Evolutionary conservation across 352 stramenopile species (phyloP), one percentile per base, ranked within the genome.

Genomic region (Globisporangium sylvaticum): DNA sequence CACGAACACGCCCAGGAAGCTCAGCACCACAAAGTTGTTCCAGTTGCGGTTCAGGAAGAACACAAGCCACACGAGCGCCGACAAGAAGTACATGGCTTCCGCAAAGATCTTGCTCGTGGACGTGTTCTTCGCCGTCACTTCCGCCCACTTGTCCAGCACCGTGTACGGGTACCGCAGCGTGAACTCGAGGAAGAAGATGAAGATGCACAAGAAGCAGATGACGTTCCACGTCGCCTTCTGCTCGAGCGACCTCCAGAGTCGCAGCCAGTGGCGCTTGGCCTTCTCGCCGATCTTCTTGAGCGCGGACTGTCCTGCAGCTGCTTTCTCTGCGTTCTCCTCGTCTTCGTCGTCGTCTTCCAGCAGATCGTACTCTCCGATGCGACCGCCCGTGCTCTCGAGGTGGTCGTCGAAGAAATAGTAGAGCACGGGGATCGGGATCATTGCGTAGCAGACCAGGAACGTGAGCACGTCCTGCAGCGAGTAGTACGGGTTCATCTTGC

Each of bases 111-210:
- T 71, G 50, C 64, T 70, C 7, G 48, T 68, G 4, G 78, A 79
- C 34, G 58, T 69, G 25, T 65, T 67, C 50, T 75, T 75, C 8
- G 65, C 44, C n/a, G 72, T 80, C 63, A 83, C 75, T 1, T 59
- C 63, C 25, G 66, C 79, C 78, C 78, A 85, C 57, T 77, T 64
- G 50, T 81, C 71, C 2, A 85, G 66, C 27, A 77, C 62, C 2
- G 39, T 68, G 4, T 72, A 75, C 25, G 78, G 71, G 48, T 85
- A 85, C 31, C 66, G 73, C 10, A 85, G 58, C 18, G 78, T 79
- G 53, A 85, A 85, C 52, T 85, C 78, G 24, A 59, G 76, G 57
- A 85, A 78, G 65, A 85, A 77, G 34, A 85, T 67, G 53, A 80
- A 85, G 20, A 75, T 62, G 39, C 80, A 73, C 22, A 85, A 67